phyloP scores from a whole-genome alignment of 2,329 filamentous ascomycete genomes.

The Neocucurbitaria cava region DNA sequence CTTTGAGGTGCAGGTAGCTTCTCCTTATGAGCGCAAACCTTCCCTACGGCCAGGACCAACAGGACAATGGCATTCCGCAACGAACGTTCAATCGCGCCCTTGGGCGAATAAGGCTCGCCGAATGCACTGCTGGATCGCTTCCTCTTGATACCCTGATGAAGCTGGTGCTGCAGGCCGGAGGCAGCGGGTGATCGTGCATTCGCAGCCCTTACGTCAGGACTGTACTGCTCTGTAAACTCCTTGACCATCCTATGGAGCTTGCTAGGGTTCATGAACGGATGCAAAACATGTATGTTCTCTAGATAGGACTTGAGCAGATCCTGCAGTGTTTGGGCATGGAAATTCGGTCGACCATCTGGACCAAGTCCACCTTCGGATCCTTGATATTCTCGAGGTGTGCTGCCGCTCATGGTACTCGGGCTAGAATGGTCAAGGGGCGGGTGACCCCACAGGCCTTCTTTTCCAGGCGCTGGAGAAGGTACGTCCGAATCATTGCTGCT shows the following conservation, averaged over 20 bases:
- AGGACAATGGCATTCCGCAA: constrained; percentile 77
- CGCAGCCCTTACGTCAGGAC: constrained; percentile 33
- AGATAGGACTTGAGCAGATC: constrained; percentile 63
- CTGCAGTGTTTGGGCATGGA: constrained; percentile 60
- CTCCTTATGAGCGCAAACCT: constrained; percentile 69
- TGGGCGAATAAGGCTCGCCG: constrained; percentile 32
- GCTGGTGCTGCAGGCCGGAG: constrained; percentile 17
- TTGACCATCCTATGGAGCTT: constrained; percentile 62
- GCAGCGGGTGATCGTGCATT: constrained; percentile 33
- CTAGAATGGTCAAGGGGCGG: constrained; percentile 51
- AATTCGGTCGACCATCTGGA: constrained; percentile 60
- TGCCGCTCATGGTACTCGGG: constrained; percentile 29
- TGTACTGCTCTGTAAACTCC: constrained; percentile 49
- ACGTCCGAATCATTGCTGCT: constrained; percentile 50
- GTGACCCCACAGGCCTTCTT: constrained; percentile 59
- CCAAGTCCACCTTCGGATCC: constrained; percentile 60
- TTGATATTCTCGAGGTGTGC: constrained; percentile 34
- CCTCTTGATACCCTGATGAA: constrained; percentile 41
- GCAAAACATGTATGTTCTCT: constrained; percentile 66
- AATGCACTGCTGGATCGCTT: constrained; percentile 43
- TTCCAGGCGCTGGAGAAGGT: constrained; percentile 50
- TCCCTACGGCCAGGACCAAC: constrained; percentile 83
- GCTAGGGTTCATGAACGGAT: constrained; percentile 67
- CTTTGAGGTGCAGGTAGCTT: constrained; percentile 64
- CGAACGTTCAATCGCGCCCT: constrained; percentile 36